Conservation (phyloP, 768 basidiomycete species). For the Tulasnella sp. region DNA sequence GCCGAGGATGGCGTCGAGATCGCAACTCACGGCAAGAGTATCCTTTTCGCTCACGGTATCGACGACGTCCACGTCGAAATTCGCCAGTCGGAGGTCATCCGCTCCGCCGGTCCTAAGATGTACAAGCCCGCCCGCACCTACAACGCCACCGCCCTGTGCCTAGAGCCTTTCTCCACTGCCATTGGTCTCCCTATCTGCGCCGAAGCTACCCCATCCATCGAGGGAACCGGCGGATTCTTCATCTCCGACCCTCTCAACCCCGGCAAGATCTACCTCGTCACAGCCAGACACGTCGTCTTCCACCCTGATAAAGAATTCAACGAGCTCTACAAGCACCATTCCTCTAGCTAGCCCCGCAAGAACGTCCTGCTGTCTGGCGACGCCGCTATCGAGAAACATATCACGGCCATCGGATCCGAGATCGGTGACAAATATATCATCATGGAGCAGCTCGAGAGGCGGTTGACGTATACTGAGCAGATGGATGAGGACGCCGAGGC, state of each 20-base stretch:
- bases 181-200: slow-evolving; percentile 24
- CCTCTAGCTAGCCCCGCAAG: slow-evolving; percentile 12
- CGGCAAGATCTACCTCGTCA: slow-evolving; percentile 19
- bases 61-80: slow-evolving; percentile 4
- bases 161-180: not conserved
- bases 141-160: not conserved
- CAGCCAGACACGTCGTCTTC: slow-evolving; percentile 19
- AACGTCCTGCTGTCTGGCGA: slow-evolving; percentile 26
- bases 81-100: not conserved
- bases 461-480: slow-evolving; percentile 16
- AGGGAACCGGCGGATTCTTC: slow-evolving; percentile 31
- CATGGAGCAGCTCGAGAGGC: slow-evolving; percentile 21
- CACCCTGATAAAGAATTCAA: slow-evolving; percentile 24
- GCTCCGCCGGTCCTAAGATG: not conserved
- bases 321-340: slow-evolving; percentile 19
- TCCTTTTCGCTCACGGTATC: slow-evolving; percentile 8
- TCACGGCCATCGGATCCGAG: slow-evolving; percentile 25
- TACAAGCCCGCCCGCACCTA: not conserved
- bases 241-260: slow-evolving; percentile 21
- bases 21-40: not conserved
- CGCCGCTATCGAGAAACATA: slow-evolving; percentile 25
- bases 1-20: not conserved
- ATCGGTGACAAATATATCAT: slow-evolving; percentile 23
- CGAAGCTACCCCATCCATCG: slow-evolving; percentile 21
- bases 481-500: slow-evolving; percentile 16